Percentiles rank a stretch among this genome's conserved stretches.
These are phyloP conservation scores for Boletus sp. DNA, from an alignment of 1,284 basidiomycete genomes.

Conservation along the genomic window DNA sequence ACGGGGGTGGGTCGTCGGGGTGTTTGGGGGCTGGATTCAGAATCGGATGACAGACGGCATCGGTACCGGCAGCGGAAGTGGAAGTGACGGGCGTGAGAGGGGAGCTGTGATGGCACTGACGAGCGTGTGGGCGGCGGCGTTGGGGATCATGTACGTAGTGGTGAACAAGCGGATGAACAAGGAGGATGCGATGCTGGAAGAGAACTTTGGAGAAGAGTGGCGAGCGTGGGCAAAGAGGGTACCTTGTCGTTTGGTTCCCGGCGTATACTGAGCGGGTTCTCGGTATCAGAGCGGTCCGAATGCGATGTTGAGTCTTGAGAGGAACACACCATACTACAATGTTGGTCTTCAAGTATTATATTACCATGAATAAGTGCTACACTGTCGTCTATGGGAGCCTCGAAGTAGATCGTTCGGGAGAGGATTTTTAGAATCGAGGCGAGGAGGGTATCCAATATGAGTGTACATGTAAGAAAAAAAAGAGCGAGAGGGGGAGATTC, in stretches of 20 bases:
- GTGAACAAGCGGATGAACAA: slow-evolving; percentile 11
- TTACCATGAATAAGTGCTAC: slow-evolving; percentile 14
- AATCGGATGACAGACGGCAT: not conserved
- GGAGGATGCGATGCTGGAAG: slow-evolving; percentile 42
- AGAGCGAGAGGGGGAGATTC: not conserved
- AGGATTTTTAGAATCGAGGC: not conserved
- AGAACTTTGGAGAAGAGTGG: slow-evolving; percentile 42
- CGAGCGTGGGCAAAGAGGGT: slow-evolving; percentile 39
- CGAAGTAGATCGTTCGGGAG: not conserved
- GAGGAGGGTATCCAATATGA: slow-evolving; percentile 17
- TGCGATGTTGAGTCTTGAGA: too few species aligned
- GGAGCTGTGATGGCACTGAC: not conserved
- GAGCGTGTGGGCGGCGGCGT: not conserved
- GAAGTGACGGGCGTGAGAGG: not conserved
- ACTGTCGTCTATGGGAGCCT: slow-evolving; percentile 16
- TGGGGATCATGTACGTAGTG: fast-evolving
- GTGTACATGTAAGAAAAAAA: not conserved
- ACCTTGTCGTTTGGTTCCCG: slow-evolving; percentile 39
- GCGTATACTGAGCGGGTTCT: slow-evolving; percentile 32
- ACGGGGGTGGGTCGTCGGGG: not conserved
- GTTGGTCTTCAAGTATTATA: not conserved
- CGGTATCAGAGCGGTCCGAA: not conserved
- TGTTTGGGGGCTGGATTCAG: not conserved
- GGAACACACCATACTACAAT: not conserved
- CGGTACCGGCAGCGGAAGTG: not conserved